Conservation (phyloP, 163 green algal species). For the Chlorella variabilis region DNA sequence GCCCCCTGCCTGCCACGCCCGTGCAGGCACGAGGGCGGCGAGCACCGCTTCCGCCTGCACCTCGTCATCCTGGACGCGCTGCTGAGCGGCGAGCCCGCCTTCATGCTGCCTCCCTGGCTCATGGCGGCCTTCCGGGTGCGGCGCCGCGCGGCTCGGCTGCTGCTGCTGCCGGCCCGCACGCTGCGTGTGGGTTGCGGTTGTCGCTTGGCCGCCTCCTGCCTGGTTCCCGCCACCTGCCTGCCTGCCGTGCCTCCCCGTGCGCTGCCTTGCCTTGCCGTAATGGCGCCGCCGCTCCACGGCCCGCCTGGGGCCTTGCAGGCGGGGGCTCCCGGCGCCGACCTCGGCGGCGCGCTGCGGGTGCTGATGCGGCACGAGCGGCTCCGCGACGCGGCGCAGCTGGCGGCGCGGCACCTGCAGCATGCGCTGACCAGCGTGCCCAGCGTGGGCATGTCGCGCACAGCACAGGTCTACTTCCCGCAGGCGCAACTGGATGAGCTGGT, state of each 20-base stretch:
- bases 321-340: constrained; percentile 25
- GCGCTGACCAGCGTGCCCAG: constrained; percentile 40
- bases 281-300: too few relatives aligned
- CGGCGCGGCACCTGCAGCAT: constrained; percentile 38
- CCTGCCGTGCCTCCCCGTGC: too few relatives aligned
- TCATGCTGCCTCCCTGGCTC: constrained; percentile 68
- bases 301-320: neutral
- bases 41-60: constrained; percentile 43
- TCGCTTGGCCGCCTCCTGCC: too few relatives aligned
- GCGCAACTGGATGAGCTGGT: constrained; percentile 37
- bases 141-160: neutral
- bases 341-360: constrained; percentile 61
- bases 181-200: too few relatives aligned
- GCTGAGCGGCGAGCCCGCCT: constrained; percentile 45
- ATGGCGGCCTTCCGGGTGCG: constrained; percentile 61
- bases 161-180: too few relatives aligned
- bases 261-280: too few relatives aligned
- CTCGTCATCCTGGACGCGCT: constrained; percentile 61
- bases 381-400: constrained; percentile 60
- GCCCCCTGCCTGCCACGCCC: neutral
- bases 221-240: too few relatives aligned
- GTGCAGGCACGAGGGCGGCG: neutral
- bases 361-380: constrained; percentile 65
- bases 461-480: constrained; percentile 35
- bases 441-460: constrained; percentile 24